phyloP scores from a whole-genome alignment of 2,329 filamentous ascomycete species.

The Neodidymelliopsis sp. region DNA sequence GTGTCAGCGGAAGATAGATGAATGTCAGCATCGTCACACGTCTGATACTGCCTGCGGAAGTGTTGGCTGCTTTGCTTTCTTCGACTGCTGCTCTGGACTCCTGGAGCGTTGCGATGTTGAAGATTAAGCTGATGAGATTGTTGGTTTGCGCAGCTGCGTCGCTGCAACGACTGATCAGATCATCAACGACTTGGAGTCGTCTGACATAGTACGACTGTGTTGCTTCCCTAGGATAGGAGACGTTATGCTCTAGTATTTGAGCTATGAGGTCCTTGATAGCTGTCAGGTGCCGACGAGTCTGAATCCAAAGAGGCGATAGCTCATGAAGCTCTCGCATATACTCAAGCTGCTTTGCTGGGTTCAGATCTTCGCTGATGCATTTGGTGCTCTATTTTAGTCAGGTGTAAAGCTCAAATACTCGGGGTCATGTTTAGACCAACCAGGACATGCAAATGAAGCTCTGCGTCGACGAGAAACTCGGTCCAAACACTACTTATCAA shows the following conservation, averaged over 20 bases:
- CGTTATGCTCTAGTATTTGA: conserved; percentile 13
- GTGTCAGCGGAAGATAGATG: conserved; percentile 24
- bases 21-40: conserved; percentile 23
- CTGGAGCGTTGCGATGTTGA: conserved; percentile 23
- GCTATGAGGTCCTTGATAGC: conserved; percentile 14
- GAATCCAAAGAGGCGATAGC: conserved; percentile 18
- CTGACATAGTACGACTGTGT: conserved; percentile 6
- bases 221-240: not conserved
- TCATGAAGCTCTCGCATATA: conserved; percentile 18
- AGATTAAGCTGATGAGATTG: conserved; percentile 21
- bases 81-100: conserved; percentile 21
- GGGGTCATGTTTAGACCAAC: not conserved
- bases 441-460: conserved; percentile 10
- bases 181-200: conserved; percentile 14
- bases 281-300: conserved; percentile 15
- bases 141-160: conserved; percentile 21
- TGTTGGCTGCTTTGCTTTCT: conserved; percentile 24
- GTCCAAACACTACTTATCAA: conserved; percentile 5
- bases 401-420: not conserved
- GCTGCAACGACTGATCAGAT: conserved; percentile 20
- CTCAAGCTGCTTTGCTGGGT: conserved; percentile 11
- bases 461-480: conserved; percentile 14
- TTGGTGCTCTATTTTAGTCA: conserved; percentile 10
- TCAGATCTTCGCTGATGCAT: conserved; percentile 14
- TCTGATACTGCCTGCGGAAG: conserved; percentile 15